phyloP scores from a whole-genome alignment of 495 filamentous ascomycete genomes.

The Tuber indicum region DNA sequence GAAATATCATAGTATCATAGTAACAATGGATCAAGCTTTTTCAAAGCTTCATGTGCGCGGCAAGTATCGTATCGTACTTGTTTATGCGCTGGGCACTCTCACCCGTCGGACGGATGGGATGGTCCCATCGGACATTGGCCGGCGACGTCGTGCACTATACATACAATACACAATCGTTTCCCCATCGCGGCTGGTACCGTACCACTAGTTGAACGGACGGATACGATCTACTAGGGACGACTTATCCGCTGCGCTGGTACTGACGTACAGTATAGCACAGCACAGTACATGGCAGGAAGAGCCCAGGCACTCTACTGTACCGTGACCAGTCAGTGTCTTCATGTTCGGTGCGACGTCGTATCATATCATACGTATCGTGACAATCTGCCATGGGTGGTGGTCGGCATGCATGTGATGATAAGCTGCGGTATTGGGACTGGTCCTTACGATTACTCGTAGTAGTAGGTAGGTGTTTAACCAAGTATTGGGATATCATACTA shows the following conservation, averaged over 20 bases:
- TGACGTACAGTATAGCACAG: too few relatives aligned
- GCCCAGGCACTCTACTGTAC: too few relatives aligned
- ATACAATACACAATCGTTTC: neutral
- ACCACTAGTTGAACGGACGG: too few relatives aligned
- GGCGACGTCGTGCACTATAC: neutral
- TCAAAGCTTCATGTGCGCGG: too few relatives aligned
- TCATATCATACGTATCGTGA: neutral
- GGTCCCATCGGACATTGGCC: neutral
- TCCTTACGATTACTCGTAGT: neutral
- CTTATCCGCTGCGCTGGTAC: too few relatives aligned
- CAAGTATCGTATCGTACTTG: too few relatives aligned
- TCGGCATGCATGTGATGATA: neutral
- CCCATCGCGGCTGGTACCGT: too few relatives aligned
- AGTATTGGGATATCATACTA: neutral
- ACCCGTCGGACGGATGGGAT: too few relatives aligned
- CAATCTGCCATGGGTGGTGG: neutral
- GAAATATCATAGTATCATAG: too few relatives aligned
- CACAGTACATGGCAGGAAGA: too few relatives aligned
- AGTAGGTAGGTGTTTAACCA: neutral
- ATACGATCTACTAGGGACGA: too few relatives aligned
- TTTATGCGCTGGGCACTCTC: too few relatives aligned
- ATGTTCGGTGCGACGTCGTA: neutral
- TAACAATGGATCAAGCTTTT: neutral
- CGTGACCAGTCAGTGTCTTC: neutral
- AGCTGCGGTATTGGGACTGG: neutral